A percentile compares a stretch with the other conserved stretches of the same genome.
phyloP scores from a whole-genome alignment of 2,329 filamentous ascomycete species.

The Fusarium foetens region DNA sequence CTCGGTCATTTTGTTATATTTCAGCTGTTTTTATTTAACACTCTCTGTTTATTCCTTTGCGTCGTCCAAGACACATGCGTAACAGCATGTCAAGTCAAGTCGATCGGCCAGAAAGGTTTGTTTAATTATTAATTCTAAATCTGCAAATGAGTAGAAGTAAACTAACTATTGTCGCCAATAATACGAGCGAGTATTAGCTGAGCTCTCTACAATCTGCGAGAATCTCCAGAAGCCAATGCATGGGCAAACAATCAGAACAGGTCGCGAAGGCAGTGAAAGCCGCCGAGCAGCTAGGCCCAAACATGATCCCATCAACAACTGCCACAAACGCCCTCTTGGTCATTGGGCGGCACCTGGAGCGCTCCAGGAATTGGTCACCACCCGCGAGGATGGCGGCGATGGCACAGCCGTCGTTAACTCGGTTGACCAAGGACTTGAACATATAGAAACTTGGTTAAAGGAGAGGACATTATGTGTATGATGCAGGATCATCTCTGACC shows the following conservation, averaged over 20 bases:
- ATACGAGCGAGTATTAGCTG: background rate
- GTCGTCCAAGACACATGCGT: background rate
- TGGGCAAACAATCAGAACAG: background rate
- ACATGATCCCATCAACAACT: background rate
- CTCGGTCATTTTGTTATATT: background rate
- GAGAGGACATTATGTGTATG: no score
- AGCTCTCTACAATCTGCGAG: background rate
- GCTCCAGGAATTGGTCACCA: background rate
- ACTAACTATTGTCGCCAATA: background rate
- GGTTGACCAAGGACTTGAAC: no score
- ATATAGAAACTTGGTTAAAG: no score
- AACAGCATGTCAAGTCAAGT: background rate
- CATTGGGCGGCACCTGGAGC: background rate
- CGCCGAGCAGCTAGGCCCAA: background rate
- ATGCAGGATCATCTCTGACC: background rate
- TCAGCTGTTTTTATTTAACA: background rate
- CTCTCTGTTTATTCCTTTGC: background rate
- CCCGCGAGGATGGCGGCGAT: background rate
- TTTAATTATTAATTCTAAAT: background rate
- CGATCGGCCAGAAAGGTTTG: background rate
- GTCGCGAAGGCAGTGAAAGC: background rate
- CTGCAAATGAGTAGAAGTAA: background rate
- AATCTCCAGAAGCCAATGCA: background rate
- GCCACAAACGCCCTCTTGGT: background rate
- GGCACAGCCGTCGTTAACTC: background rate